Evolutionary conservation across 2,329 filamentous ascomycete species (phyloP), one percentile per base, ranked within the genome.

Genomic region (Colletotrichum sp.): DNA sequence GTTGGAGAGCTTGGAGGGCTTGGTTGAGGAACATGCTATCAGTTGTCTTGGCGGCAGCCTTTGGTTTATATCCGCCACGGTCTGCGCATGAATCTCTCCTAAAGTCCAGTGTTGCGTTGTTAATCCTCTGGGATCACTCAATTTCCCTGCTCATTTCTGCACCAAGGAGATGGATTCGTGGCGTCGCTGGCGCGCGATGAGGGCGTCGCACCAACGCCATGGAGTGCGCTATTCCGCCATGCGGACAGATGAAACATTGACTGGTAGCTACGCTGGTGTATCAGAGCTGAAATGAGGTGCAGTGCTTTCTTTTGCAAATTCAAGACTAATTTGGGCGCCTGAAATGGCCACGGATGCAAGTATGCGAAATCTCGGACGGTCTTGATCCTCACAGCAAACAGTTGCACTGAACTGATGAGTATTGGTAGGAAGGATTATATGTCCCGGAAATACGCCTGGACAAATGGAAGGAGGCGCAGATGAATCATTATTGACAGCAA

Each of bases 61-160:
- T 52, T 24, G 43, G 3, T 59, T 28, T 59, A 59, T 59, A 59
- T 28, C 7, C 3, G 26, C 55, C n/a, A 24, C 13, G 3, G 15
- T 28, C 13, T 12, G 55, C 16, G 24, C 9, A 59, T 9, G n/a
- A 59, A 28, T 59, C 6, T 2, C 13, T 63, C 6, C 4, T 16
- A 7, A 36, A 21, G 9, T 32, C 9, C 30, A 36, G 3, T 36
- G 16, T 24, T 36, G 59, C 30, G 6, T 6, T 24, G 4, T 9
- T 2, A 24, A 66, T 66, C 63, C 63, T 66, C 26, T 0, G 4
- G 63, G 63, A 66, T 48, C 26, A 2, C 36, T 7, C 9, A 34
- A 66, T 28, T 43, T 28, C 26, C 63, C 63, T 66, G 63, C 36
- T 66, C 36, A 52, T 26, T n/a, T n/a, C n/a, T n/a, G n/a, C n/a